phyloP scores from a whole-genome alignment of 352 stramenopile species.

The Pythium graminicola region DNA sequence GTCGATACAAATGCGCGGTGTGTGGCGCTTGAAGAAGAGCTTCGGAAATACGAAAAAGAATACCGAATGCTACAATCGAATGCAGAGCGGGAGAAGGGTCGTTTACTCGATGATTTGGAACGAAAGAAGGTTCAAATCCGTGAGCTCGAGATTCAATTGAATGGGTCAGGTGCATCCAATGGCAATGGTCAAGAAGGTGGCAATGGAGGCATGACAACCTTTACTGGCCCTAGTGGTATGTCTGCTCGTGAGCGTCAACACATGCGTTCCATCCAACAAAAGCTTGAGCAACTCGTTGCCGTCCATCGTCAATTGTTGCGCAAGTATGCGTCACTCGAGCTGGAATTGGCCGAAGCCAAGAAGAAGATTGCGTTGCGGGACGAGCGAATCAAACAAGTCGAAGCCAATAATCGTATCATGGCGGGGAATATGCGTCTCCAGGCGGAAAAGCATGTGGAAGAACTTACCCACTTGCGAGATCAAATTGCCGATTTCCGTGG shows the following conservation, averaged over 20 bases:
- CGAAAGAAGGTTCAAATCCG: conserved; percentile 55
- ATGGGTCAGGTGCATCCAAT: conserved; percentile 22
- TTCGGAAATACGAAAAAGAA: conserved; percentile 66
- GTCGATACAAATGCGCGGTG: conserved; percentile 47
- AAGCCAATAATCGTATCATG: conserved; percentile 83
- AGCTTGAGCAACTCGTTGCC: conserved; percentile 87
- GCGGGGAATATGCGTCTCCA: conserved; percentile 84
- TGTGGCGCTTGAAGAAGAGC: conserved; percentile 45
- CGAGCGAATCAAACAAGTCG: conserved; percentile 87
- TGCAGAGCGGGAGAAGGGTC: conserved; percentile 52
- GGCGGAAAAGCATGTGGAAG: conserved; percentile 83
- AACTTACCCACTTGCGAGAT: conserved; percentile 79
- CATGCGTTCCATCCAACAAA: conserved; percentile 87
- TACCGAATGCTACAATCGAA: conserved; percentile 48
- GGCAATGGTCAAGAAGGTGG: conserved; percentile 2
- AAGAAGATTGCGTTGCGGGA: conserved; percentile 88
- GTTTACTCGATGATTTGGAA: conserved; percentile 60
- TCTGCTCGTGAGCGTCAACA: conserved; percentile 76
- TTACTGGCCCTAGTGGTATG: conserved; percentile 51
- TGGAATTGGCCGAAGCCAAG: conserved; percentile 81
- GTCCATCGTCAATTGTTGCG: conserved; percentile 86
- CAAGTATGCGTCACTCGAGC: conserved; percentile 87
- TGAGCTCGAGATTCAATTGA: conserved; percentile 53
- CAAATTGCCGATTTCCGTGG: conserved; percentile 80
- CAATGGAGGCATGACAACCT: background rate